Base-by-base conservation (phyloP, 371 early-diverging fungal species). In the Rhizopus arrhizus region DNA sequence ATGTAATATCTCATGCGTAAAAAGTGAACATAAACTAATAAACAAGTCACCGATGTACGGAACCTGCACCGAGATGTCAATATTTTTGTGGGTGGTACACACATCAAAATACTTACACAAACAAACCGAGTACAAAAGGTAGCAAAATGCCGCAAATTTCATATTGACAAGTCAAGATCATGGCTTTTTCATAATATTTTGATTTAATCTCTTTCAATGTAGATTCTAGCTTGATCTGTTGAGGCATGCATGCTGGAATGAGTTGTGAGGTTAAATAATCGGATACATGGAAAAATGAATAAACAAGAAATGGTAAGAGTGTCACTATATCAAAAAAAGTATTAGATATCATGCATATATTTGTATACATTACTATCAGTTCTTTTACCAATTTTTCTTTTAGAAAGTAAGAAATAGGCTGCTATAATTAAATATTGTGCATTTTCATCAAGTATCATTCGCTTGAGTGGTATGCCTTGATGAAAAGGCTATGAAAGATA, bases 61-160 rank as follows among this genome's bases (percentile, higher is more conserved):
- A 90, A 73, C 16, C 77, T 74, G 42, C 9, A 34, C 15, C 45
- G 9, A 13, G 16, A 6, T 28, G 3, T 13, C 3, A 5, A 42
- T 22, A 22, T 22, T 22, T 22, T 22, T 22, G 22, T 22, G 22
- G 22, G 22, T 22, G 22, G 31, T 12, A 45, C 13, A 46, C n/a
- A 10, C 28, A 31, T 32, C 12, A 49, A 3, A 49, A 22, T 12
- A 64, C 78, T 68, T 80, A 80, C 80, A 82, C 82, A 55, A 87
- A 70, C 7, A 85, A 79, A 15, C 83, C 83, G 11, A 94, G 56
- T 48, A 87, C 69, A 56, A 89, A 59, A 52, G 85, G 80, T 47
- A 85, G 83, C 69, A 90, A 75, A 48, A 92, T 85, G 29, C 85
- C 85, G 54, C 82, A 81, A n/a, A 93, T 81, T 70, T 94, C 94